Evolutionary conservation across 495 filamentous ascomycete species (phyloP), one percentile per base, ranked within the genome.

Genomic region (Xylaria castorea): DNA sequence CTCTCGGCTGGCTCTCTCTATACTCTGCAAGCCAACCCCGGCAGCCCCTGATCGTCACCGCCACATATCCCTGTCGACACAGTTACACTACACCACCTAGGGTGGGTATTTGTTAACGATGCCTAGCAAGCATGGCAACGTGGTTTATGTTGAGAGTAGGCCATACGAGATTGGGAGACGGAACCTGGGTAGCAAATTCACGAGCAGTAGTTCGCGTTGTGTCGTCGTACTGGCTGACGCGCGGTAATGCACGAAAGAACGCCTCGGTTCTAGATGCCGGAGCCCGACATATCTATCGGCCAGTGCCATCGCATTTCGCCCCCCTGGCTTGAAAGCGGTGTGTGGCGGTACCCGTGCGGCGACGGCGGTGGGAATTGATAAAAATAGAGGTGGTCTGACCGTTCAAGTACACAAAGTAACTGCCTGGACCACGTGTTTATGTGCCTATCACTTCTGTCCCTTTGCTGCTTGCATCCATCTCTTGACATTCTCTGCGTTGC

Each of bases 321-420:
- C 42, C 11, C 38, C 9, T 11, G 58, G 38, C 38, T 38, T 30
- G 44, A 55, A 20, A 53, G 65, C 65, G 65, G 65, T 40, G 48
- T 67, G 65, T 53, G 32, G 25, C 40, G 63, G 25, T 32, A 40
- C 40, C 34, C 42, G 63, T 30, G 9, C 46, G 64, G 64, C 25
- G 42, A 18, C 25, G 50, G 50, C 66, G 66, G 66, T 30, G 50
- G 50, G 36, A 44, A 57, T 20, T 61, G 30, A 55, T 68, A 68
- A 55, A 57, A 68, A 68, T 68, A 68, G 66, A 57, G 66, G 32
- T 68, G 48, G 50, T 27, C 48, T 44, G 66, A 50, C 66, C 50
- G 34, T 20, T 22, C 5, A n/a, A n/a, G n/a, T n/a, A n/a, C n/a
- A n/a, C n/a, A n/a, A n/a, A n/a, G n/a, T n/a, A n/a, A 11, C 53